phyloP scores from a whole-genome alignment of 106 monocot species.

The Gastrodia elata region DNA sequence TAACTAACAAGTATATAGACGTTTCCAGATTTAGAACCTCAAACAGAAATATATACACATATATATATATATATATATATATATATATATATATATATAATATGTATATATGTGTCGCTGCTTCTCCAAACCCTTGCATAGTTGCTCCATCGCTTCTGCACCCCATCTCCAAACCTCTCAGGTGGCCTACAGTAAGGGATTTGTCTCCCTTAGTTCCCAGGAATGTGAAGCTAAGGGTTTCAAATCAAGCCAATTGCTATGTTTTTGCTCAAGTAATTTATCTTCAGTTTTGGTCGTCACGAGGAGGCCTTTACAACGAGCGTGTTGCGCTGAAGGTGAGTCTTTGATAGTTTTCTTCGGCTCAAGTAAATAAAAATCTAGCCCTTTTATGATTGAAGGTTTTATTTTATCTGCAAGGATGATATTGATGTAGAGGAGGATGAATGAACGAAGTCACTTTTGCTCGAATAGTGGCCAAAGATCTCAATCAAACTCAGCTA shows the following conservation, averaged over 20 bases:
- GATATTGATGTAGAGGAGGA: conserved; percentile 46
- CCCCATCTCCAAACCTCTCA: too few species aligned
- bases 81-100: too few species aligned
- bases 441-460: conserved; percentile 40
- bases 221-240: neutral
- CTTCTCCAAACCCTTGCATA: too few species aligned
- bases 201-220: too few species aligned
- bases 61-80: too few species aligned
- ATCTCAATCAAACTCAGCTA: conserved; percentile 26
- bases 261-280: neutral
- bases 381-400: neutral
- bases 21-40: too few species aligned
- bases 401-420: conserved; percentile 17
- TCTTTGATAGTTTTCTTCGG: neutral
- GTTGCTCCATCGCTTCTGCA: too few species aligned
- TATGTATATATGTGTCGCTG: too few species aligned
- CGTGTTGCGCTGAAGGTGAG: conserved; percentile 18
- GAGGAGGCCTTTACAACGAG: conserved; percentile 31
- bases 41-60: too few species aligned
- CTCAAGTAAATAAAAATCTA: neutral
- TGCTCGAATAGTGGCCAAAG: conserved; percentile 54
- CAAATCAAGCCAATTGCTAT: neutral
- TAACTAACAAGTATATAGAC: too few species aligned
- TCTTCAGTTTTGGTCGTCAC: conserved; percentile 32
- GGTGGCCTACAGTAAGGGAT: too few species aligned